Percentiles rank a stretch among this genome's conserved stretches.
phyloP scores from a whole-genome alignment of 108 stramenopile genomes.

The Skeletonema grethae region DNA sequence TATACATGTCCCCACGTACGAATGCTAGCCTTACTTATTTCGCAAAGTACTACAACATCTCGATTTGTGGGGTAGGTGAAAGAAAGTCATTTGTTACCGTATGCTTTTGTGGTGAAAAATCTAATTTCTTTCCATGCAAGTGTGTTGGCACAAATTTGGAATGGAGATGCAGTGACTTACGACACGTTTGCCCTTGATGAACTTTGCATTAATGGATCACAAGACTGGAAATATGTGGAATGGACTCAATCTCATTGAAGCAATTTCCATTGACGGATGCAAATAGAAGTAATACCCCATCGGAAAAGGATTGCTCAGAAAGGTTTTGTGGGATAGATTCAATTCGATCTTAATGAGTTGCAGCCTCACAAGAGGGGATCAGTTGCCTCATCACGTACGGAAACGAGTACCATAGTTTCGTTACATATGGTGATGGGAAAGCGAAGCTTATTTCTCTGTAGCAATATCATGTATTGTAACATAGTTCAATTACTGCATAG shows the following conservation, averaged over 20 bases:
- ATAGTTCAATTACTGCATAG: too few relatives aligned
- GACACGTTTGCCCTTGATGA: slow-evolving; percentile 34
- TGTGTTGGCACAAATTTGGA: slow-evolving; percentile 46
- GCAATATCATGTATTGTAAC: neutral
- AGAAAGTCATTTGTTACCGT: slow-evolving; percentile 38
- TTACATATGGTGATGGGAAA: neutral
- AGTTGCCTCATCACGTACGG: slow-evolving; percentile 9
- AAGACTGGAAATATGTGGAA: slow-evolving; percentile 74
- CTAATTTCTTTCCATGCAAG: slow-evolving; percentile 69
- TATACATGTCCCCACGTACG: neutral
- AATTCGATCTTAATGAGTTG: slow-evolving; percentile 32
- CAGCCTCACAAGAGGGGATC: slow-evolving; percentile 16
- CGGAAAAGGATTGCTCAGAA: slow-evolving; percentile 55
- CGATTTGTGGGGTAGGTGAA: slow-evolving; percentile 56
- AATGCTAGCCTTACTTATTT: slow-evolving; percentile 39
- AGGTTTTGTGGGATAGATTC: slow-evolving; percentile 61
- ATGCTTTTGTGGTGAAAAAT: slow-evolving; percentile 53
- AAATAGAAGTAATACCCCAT: slow-evolving; percentile 32
- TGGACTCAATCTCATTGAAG: slow-evolving; percentile 63
- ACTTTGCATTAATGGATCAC: slow-evolving; percentile 26
- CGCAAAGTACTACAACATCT: slow-evolving; percentile 40
- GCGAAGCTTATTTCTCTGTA: neutral
- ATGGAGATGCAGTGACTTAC: slow-evolving; percentile 29
- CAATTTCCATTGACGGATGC: slow-evolving; percentile 61
- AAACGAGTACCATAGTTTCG: slow-evolving; percentile 19